These are phyloP conservation scores for Salix dunnii DNA, from an alignment of 345 rosid species.

Conservation along the genomic window DNA sequence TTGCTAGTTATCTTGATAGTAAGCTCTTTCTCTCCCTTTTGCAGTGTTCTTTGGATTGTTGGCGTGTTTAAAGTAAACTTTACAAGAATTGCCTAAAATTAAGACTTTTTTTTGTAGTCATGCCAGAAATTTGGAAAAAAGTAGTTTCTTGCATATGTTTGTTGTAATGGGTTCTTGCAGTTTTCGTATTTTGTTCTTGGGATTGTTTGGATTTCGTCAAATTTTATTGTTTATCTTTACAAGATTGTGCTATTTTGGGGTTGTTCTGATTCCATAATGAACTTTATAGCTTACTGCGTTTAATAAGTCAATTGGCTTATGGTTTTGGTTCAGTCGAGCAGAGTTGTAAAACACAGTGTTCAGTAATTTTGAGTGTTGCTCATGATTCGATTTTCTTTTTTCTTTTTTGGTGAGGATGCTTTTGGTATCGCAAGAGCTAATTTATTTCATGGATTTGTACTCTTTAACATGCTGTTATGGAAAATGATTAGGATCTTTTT, in stretches of 20 bases:
- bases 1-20: slow-evolving; percentile 33
- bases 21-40: neutral
- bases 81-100: neutral
- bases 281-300: neutral
- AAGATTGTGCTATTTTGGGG: neutral
- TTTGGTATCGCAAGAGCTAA: neutral
- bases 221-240: neutral
- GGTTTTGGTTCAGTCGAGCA: neutral
- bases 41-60: neutral
- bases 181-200: neutral
- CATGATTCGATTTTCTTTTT: neutral
- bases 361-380: neutral
- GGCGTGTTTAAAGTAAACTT: neutral
- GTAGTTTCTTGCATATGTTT: neutral
- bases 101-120: neutral
- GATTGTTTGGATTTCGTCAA: neutral
- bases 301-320: neutral
- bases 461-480: neutral
- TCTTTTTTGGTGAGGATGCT: neutral
- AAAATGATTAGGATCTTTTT: neutral
- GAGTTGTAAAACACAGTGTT: neutral
- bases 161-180: neutral
- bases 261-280: neutral
- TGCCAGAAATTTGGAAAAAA: neutral
- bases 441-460: neutral